Percentiles rank a stretch among this genome's conserved stretches.
These are phyloP conservation scores for Penicillium salamii DNA, from an alignment of 495 filamentous ascomycete species.

Conservation along the genomic window DNA sequence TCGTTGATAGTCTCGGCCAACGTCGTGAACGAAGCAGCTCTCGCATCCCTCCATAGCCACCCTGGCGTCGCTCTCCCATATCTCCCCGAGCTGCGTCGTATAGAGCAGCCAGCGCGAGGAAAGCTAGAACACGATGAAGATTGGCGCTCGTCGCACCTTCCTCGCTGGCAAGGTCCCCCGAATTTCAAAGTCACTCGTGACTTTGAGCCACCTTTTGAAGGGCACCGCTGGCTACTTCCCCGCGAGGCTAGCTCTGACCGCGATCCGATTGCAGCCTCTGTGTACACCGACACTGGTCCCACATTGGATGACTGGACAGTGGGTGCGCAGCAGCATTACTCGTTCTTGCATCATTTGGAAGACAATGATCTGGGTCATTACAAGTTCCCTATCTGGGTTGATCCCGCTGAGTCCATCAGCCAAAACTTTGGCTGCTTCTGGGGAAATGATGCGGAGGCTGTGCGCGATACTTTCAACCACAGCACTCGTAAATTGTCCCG, in stretches of 20 bases:
- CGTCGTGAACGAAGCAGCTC: constrained; percentile 43
- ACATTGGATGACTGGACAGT: constrained; percentile 47
- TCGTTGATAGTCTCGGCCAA: constrained; percentile 52
- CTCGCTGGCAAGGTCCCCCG: constrained; percentile 28
- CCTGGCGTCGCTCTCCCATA: constrained; percentile 36
- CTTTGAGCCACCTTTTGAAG: constrained; percentile 25
- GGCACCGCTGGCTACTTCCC: constrained; percentile 33
- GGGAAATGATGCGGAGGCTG: constrained; percentile 34
- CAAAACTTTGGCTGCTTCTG: constrained; percentile 48
- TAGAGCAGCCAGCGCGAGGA: constrained; percentile 13
- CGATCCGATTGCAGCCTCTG: constrained; percentile 30
- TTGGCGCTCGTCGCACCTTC: constrained; percentile 31
- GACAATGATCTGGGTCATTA: constrained; percentile 40
- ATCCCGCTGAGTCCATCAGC: constrained; percentile 41
- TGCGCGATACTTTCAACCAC: constrained; percentile 15
- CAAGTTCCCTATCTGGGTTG: constrained; percentile 51
- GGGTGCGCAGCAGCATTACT: constrained; percentile 54
- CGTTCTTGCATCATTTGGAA: constrained; percentile 52
- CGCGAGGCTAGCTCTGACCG: constrained; percentile 16
- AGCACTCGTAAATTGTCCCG: background rate
- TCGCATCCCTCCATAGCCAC: constrained; percentile 35
- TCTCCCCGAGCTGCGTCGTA: constrained; percentile 28
- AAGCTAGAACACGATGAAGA: constrained; percentile 16
- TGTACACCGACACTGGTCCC: constrained; percentile 32
- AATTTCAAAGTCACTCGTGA: constrained; percentile 22